Percentiles rank a stretch among this genome's conserved stretches.
Conservation (phyloP, 2,329 filamentous ascomycete genomes). For the Sclerotinia minor region DNA sequence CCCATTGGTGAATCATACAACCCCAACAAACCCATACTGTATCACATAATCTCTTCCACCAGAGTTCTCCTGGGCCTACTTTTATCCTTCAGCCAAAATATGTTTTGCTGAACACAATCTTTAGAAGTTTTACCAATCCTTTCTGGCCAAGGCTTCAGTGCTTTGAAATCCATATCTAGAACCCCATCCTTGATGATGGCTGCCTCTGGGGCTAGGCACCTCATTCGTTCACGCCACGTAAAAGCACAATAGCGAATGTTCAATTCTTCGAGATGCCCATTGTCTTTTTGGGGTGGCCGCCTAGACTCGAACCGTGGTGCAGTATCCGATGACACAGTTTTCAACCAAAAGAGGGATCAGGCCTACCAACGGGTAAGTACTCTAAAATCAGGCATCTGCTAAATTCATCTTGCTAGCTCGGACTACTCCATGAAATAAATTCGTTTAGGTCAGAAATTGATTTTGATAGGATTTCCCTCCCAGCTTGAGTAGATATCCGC, state of each 20-base stretch:
- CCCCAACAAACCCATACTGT: background rate
- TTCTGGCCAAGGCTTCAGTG: background rate
- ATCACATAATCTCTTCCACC: background rate
- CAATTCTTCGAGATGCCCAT: too few species aligned
- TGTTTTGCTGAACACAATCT: background rate
- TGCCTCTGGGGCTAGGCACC: background rate
- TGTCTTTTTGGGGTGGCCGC: too few species aligned
- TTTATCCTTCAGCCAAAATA: too few species aligned
- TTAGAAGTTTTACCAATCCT: background rate
- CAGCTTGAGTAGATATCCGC: rapidly evolving
- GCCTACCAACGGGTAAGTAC: too few species aligned
- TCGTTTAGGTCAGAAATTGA: background rate
- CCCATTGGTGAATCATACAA: background rate
- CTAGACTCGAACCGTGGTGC: background rate
- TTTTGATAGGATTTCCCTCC: background rate
- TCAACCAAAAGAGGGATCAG: background rate
- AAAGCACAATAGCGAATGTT: too few species aligned
- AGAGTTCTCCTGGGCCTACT: too few species aligned
- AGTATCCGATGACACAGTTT: too few species aligned
- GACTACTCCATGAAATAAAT: too few species aligned
- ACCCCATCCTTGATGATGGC: background rate
- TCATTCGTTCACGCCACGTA: too few species aligned
- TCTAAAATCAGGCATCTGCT: background rate
- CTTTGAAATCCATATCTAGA: background rate
- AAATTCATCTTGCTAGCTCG: background rate